phyloP scores from a whole-genome alignment of 1,284 basidiomycete species.

The Flammula alnicola region DNA sequence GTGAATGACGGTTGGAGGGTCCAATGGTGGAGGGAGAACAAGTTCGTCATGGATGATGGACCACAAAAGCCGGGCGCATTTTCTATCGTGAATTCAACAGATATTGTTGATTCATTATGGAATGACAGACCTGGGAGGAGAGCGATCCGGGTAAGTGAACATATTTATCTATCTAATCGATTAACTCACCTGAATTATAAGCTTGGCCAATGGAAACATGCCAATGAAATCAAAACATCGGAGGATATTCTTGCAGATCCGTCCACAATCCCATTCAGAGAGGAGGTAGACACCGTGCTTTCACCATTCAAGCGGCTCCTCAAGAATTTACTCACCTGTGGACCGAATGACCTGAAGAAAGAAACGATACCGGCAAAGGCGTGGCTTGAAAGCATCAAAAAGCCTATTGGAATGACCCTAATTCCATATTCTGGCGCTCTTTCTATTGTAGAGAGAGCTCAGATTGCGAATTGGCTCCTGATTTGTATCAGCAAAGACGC shows the following conservation, averaged over 20 bases:
- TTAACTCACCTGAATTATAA: slow-evolving; percentile 1
- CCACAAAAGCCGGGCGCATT: too few relatives aligned
- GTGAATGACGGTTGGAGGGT: too few relatives aligned
- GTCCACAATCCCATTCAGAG: slow-evolving; percentile 6
- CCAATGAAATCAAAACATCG: slow-evolving; percentile 6
- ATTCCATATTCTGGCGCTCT: slow-evolving; percentile 14
- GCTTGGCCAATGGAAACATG: slow-evolving; percentile 21
- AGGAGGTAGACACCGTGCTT: slow-evolving; percentile 9
- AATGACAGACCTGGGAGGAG: slow-evolving; percentile 3
- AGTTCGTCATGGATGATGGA: too few relatives aligned
- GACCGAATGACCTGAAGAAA: too few relatives aligned
- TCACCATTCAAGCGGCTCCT: slow-evolving; percentile 12
- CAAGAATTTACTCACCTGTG: too few relatives aligned
- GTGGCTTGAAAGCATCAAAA: slow-evolving; percentile 8
- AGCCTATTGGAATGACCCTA: neutral
- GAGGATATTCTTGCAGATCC: slow-evolving; percentile 20
- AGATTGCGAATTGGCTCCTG: slow-evolving; percentile 22
- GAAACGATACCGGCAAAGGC: too few relatives aligned
- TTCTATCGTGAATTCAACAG: neutral
- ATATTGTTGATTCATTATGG: slow-evolving; percentile 19
- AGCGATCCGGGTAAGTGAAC: slow-evolving; percentile 12
- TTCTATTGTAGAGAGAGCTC: slow-evolving; percentile 14
- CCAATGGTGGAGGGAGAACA: too few relatives aligned
- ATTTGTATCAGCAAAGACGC: slow-evolving; percentile 1
- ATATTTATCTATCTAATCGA: neutral